Conservation (phyloP, 2,329 filamentous ascomycete genomes). For the Sphaerulina vaccinii region DNA sequence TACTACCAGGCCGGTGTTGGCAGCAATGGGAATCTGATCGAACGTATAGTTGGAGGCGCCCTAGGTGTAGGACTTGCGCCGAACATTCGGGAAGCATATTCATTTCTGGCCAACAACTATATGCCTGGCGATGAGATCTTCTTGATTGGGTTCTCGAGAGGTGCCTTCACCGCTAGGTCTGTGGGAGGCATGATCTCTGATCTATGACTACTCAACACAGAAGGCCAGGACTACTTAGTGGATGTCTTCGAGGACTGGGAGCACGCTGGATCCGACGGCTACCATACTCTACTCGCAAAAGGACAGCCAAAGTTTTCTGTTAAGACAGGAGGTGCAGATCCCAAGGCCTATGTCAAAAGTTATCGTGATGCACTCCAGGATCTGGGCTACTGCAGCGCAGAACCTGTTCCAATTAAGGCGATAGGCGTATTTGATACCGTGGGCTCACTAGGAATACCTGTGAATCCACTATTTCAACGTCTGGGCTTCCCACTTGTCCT, state of each 20-base stretch:
- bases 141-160: slow-evolving; percentile 47
- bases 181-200: slow-evolving; percentile 47
- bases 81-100: slow-evolving; percentile 61
- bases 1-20: slow-evolving; percentile 40
- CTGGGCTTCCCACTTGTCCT: slow-evolving; percentile 30
- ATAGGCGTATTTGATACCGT: slow-evolving; percentile 54
- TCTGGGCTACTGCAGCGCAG: slow-evolving; percentile 8
- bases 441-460: slow-evolving; percentile 38
- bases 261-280: slow-evolving; percentile 29
- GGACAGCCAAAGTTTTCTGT: slow-evolving; percentile 17
- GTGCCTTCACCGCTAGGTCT: slow-evolving; percentile 46
- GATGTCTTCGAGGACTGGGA: slow-evolving; percentile 37
- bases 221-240: slow-evolving; percentile 33
- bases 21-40: slow-evolving; percentile 35
- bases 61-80: slow-evolving; percentile 37
- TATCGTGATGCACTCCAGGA: slow-evolving; percentile 28
- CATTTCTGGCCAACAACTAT: slow-evolving; percentile 63
- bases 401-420: slow-evolving; percentile 26
- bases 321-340: slow-evolving; percentile 15
- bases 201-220: slow-evolving; percentile 42
- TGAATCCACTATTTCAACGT: slow-evolving; percentile 36
- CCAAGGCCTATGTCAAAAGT: slow-evolving; percentile 28
- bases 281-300: slow-evolving; percentile 24
- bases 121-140: slow-evolving; percentile 38
- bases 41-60: slow-evolving; percentile 35